Percentiles rank a stretch among this genome's conserved stretches.
Evolutionary conservation across 495 filamentous ascomycete species (phyloP).

Genomic region (Talaromyces adpressus): DNA sequence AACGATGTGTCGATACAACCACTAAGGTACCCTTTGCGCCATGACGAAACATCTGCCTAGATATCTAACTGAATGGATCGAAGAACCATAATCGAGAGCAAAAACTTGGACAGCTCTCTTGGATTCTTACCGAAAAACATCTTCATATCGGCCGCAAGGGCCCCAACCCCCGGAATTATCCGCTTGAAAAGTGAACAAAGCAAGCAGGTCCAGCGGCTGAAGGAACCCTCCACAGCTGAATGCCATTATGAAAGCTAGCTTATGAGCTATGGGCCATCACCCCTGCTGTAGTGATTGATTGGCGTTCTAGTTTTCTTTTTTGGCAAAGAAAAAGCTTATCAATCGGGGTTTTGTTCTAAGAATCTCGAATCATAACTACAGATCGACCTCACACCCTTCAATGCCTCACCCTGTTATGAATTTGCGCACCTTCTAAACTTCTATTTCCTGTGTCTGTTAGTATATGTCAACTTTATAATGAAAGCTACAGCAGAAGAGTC

Average conservation of each 20-base stretch:
- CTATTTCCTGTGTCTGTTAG: not conserved
- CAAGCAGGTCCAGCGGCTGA: not conserved
- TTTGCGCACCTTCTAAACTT: not conserved
- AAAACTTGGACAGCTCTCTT: not conserved
- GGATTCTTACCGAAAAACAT: not conserved
- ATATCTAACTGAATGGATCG: not conserved
- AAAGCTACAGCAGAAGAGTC: not conserved
- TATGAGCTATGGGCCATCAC: not conserved
- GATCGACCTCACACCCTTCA: not conserved
- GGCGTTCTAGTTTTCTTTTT: not conserved
- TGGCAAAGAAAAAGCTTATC: not conserved
- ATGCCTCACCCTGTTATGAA: not conserved
- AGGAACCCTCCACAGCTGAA: no score
- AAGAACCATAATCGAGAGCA: not conserved
- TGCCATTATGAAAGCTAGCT: not conserved
- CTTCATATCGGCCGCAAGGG: not conserved
- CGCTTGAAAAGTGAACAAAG: not conserved
- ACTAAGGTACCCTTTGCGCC: not conserved
- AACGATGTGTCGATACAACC: not conserved
- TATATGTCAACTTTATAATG: not conserved
- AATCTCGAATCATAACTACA: not conserved
- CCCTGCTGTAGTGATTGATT: not conserved
- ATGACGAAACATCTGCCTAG: not conserved
- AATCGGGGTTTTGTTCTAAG: not conserved
- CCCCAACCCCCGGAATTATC: not conserved